A percentile compares a stretch with the other conserved stretches of the same genome.
Conservation (phyloP, 208 protist species). For the Herpetomonas samuelpessoai region DNA sequence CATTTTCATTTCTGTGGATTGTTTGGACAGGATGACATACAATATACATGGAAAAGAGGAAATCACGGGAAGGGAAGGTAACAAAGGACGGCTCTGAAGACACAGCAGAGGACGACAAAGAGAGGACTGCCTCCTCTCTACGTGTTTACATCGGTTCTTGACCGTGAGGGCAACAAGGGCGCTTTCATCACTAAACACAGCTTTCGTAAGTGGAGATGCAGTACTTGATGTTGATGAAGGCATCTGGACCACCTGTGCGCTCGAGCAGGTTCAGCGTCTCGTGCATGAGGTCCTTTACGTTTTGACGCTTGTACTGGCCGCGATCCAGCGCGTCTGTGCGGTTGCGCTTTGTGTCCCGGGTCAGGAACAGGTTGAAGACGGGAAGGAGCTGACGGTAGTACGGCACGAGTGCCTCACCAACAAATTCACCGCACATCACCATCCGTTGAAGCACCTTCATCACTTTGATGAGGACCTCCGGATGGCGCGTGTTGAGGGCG, state of each 20-base stretch:
- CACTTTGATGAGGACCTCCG: conserved; percentile 93
- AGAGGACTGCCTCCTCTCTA: too few species aligned
- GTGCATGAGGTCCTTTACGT: conserved; percentile 95
- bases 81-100: too few species aligned
- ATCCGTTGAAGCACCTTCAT: conserved; percentile 97
- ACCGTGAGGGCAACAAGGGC: too few species aligned
- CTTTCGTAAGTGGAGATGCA: conserved; percentile 94
- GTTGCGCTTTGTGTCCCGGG: conserved; percentile 91
- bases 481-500: conserved; percentile 97
- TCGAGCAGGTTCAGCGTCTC: conserved; percentile 97
- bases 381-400: conserved; percentile 99
- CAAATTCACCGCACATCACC: conserved; percentile 91
- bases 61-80: too few species aligned
- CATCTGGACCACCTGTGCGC: conserved; percentile 89
- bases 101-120: too few species aligned
- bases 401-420: conserved; percentile 97
- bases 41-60: too few species aligned
- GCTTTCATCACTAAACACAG: conserved; percentile 64
- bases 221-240: conserved; percentile 97
- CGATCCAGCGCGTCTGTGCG: conserved; percentile 89
- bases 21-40: too few species aligned
- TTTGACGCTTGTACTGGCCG: conserved; percentile 90
- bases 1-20: too few species aligned
- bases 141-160: too few species aligned
- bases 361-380: conserved; percentile 98